These are phyloP conservation scores for Biscutella laevigata DNA, from an alignment of 441 rosid genomes.

Conservation along the genomic window DNA sequence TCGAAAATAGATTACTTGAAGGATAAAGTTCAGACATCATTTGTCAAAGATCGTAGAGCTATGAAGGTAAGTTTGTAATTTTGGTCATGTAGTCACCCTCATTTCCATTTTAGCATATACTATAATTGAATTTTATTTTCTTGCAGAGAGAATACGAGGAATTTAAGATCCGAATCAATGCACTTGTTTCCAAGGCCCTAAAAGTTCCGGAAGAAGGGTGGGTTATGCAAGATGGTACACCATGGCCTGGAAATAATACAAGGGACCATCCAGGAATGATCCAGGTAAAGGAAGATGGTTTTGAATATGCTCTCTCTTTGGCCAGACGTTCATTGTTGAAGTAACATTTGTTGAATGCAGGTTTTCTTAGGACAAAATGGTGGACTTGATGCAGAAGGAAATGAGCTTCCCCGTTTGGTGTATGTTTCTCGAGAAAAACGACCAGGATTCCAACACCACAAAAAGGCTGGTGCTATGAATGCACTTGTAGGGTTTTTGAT, in stretches of 20 bases:
- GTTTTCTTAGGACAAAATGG: constrained; percentile 97
- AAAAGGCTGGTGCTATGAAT: constrained; percentile 99
- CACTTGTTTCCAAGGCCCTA: constrained; percentile 85
- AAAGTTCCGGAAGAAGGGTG: constrained; percentile 97
- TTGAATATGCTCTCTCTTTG: background rate
- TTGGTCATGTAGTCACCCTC: constrained; percentile 11
- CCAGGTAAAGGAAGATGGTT: constrained; percentile 46
- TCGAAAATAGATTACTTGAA: constrained; percentile 91
- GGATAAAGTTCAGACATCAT: constrained; percentile 93
- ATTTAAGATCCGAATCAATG: constrained; percentile 79
- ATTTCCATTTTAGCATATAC: background rate
- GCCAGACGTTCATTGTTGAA: constrained; percentile 8
- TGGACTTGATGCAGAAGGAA: constrained; percentile 92
- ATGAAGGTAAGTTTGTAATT: constrained; percentile 64
- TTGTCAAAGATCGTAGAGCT: constrained; percentile 97
- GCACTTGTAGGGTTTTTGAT: constrained; percentile 62
- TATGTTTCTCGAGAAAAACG: constrained; percentile 99
- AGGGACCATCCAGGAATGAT: constrained; percentile 99
- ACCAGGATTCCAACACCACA: constrained; percentile 96
- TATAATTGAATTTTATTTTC: constrained; percentile 6
- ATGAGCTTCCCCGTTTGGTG: constrained; percentile 89
- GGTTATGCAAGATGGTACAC: constrained; percentile 99
- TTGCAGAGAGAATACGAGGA: constrained; percentile 96
- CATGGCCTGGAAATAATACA: constrained; percentile 98
- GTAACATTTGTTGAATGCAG: constrained; percentile 33